These are phyloP conservation scores for Ascochyta pisi DNA, from an alignment of 2,329 filamentous ascomycete genomes.

Conservation along the genomic window DNA sequence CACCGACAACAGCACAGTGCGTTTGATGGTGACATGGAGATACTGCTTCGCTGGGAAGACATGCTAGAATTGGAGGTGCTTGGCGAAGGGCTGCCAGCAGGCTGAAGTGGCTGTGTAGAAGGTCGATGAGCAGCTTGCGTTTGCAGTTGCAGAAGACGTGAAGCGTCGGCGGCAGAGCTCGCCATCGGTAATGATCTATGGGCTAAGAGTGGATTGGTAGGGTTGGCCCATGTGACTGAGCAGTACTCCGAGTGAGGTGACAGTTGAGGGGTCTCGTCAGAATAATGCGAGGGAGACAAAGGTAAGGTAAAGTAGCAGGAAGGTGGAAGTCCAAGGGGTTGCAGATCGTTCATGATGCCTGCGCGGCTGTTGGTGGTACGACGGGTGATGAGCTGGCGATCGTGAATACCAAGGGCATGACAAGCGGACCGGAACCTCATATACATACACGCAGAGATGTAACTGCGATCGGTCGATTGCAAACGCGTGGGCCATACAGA, in stretches of 20 bases:
- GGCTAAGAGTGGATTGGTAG: constrained; percentile 47
- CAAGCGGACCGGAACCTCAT: constrained; percentile 7
- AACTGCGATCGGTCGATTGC: constrained; percentile 11
- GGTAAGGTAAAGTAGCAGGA: constrained; percentile 47
- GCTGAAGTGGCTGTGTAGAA: constrained; percentile 35
- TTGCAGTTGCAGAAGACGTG: constrained; percentile 49
- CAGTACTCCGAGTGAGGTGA: constrained; percentile 34
- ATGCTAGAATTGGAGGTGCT: constrained; percentile 20
- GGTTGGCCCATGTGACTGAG: constrained; percentile 36
- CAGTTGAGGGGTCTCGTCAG: constrained; percentile 39
- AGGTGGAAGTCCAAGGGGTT: constrained; percentile 12
- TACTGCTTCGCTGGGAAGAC: constrained; percentile 22
- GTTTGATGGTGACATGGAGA: constrained; percentile 19
- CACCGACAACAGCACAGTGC: constrained; percentile 45
- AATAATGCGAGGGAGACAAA: constrained; percentile 38
- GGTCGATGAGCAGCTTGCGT: constrained; percentile 47
- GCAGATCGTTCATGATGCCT: constrained; percentile 14
- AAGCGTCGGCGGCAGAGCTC: constrained; percentile 33
- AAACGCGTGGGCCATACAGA: constrained; percentile 2
- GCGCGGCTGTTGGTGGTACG: constrained; percentile 22
- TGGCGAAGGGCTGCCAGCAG: constrained; percentile 19
- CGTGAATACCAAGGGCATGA: constrained; percentile 2
- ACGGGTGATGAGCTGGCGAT: constrained; percentile 12
- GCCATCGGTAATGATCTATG: constrained; percentile 35
- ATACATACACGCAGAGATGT: constrained; percentile 1